Conservation (phyloP, 73 alveolate genomes). For the Uronychia binucleata region DNA sequence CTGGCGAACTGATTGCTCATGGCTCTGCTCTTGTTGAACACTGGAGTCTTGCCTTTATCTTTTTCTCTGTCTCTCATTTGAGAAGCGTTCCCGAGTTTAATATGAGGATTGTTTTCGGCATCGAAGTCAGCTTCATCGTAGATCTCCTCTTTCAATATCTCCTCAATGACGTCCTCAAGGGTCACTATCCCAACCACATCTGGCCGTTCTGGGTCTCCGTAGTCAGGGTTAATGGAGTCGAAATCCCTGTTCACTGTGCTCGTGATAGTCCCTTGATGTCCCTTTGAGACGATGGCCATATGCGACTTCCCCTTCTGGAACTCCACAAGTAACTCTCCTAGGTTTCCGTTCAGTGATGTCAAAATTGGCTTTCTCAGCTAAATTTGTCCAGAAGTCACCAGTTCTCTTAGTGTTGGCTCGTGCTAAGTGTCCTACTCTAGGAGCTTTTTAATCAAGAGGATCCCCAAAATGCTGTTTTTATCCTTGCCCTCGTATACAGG, state of each 20-base stretch:
- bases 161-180: constrained; percentile 46
- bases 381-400: constrained; percentile 13
- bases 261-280: constrained; percentile 2
- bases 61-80: neutral
- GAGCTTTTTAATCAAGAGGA: constrained; percentile 45
- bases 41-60: too few species aligned
- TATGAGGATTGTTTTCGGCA: constrained; percentile 8
- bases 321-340: constrained; percentile 35
- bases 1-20: too few species aligned
- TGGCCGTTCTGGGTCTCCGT: neutral
- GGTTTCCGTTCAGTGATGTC: constrained; percentile 40
- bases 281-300: constrained; percentile 59
- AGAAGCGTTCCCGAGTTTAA: neutral
- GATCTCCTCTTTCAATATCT: constrained; percentile 25
- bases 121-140: constrained; percentile 39
- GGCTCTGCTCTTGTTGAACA: too few species aligned
- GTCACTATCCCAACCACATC: constrained; percentile 38
- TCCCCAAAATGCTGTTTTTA: constrained; percentile 53
- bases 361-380: constrained; percentile 45
- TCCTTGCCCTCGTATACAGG: constrained; percentile 64
- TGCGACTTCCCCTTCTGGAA: constrained; percentile 67
- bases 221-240: neutral
- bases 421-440: constrained; percentile 41
- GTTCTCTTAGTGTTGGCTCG: constrained; percentile 32
- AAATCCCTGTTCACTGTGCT: neutral